Base-by-base conservation (phyloP, 2,329 filamentous ascomycete genomes). In the Phaeophleospora eucalypticola region DNA sequence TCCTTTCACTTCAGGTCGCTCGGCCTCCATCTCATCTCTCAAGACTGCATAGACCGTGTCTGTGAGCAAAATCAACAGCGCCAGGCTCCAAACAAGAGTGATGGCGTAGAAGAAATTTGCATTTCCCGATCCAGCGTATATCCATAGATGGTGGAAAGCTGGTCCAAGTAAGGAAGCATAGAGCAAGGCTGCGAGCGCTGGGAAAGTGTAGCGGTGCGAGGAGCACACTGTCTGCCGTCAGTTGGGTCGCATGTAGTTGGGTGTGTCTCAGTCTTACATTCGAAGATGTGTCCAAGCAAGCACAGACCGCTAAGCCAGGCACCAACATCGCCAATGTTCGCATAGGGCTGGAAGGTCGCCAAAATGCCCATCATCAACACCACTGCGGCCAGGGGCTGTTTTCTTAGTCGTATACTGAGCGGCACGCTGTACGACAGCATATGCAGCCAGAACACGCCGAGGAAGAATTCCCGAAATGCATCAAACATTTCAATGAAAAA, bases 401-500 rank as follows among this genome's bases (percentile, higher is more conserved):
- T 78, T 37, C 89, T 83, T 27, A 98, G 73, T 48, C 91, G 85
- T 45, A 96, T 78, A 10, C 85, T 89, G 35, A 98, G 73, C 0
- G 88, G 91, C 14, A 86, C 86, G 29, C 95, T 87, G 68, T 98
- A 98, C 33, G 87, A 86, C 0, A 86, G 82, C 48, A 97, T 81
- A 65, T 98, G 93, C 51, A 98, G 79, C 89, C 94, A 97, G 72
- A 98, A 98, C 40, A 98, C 90, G 45, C 87, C 93, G 2, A 98
- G 80, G 76, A 97, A 98, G 76, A 98, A 98, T 58, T 86, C 84
- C 33, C 93, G 81, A 77, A 98, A 98, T 1, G 90, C 91, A 70
- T 98, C 93, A 66, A 98, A 98, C 83, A 98, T 98, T 66, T 98
- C 91, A 58, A 94, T 95, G 65, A 98, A 97, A 71, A 98, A 98